A percentile compares a stretch with the other conserved stretches of the same genome.
phyloP scores from a whole-genome alignment of 2,329 filamentous ascomycete species.

The Monilinia aucupariae region DNA sequence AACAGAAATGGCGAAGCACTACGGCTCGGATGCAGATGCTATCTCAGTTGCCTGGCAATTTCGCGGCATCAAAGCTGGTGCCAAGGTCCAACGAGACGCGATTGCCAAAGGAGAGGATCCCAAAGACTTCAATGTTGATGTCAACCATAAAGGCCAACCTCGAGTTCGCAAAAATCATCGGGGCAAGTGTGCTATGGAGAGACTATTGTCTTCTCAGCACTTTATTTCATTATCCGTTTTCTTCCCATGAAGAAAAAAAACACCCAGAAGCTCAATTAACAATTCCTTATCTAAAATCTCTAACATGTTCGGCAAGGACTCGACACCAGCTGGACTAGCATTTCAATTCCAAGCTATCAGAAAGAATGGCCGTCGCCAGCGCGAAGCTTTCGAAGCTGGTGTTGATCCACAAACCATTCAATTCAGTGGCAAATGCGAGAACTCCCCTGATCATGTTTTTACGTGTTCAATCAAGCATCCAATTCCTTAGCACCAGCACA shows the following conservation, averaged over 20 bases:
- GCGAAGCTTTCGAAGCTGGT: slow-evolving; percentile 41
- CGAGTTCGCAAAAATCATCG: neutral
- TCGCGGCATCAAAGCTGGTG: slow-evolving; percentile 49
- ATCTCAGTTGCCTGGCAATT: slow-evolving; percentile 50
- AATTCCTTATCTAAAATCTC: neutral
- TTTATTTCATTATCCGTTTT: neutral
- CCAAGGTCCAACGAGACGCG: slow-evolving; percentile 43
- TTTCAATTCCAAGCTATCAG: slow-evolving; percentile 57
- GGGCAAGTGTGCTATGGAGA: slow-evolving; percentile 1
- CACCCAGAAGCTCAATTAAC: neutral
- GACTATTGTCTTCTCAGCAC: neutral
- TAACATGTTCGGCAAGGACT: slow-evolving; percentile 47
- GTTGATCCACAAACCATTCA: slow-evolving; percentile 39
- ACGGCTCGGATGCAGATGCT: slow-evolving; percentile 17
- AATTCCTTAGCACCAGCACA: slow-evolving; percentile 16
- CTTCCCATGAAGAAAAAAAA: neutral
- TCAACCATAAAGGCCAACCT: slow-evolving; percentile 16
- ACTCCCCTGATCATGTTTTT: slow-evolving; percentile 8
- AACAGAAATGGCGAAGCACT: slow-evolving; percentile 18
- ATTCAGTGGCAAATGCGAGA: slow-evolving; percentile 22
- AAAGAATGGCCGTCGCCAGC: slow-evolving; percentile 46
- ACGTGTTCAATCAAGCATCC: neutral
- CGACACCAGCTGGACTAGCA: slow-evolving; percentile 51
- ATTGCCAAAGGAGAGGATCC: slow-evolving; percentile 27
- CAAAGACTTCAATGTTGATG: slow-evolving; percentile 14